Evolutionary conservation across 2,329 filamentous ascomycete species (phyloP), one percentile per base, ranked within the genome.

Genomic region (Pseudonectria buxi): DNA sequence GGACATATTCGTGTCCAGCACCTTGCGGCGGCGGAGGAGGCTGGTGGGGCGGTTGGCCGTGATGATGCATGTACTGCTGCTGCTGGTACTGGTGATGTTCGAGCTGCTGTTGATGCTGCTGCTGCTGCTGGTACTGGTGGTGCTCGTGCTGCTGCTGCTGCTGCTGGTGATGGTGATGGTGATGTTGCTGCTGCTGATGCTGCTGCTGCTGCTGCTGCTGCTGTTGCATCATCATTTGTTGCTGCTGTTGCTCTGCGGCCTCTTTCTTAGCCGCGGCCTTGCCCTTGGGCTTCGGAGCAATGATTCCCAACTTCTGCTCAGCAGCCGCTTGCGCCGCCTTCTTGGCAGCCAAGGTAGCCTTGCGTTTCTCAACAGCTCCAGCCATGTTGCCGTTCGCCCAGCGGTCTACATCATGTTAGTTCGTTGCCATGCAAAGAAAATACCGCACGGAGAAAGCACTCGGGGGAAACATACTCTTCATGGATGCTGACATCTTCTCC

Each of bases 401-500:
- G 39, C 75, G 72, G 41, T 69, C 73, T 76, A 29, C 28, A 32
- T 26, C 12, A 26, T 30, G 50, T 56, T 54, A 61, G 59, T 40
- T 30, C 13, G 32, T 37, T 39, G 41, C 40, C 15, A 27, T 10
- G 18, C 10, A 30, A 6, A 14, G 14, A 11, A 31, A 4, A 4
- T 2, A 7, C 14, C 1, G 4, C 14, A 28, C 22, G 14, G 30
- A 3, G 10, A n/a, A 18, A 14, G 32, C 24, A 37, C 14, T n/a
- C 24, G 18, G 24, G 16, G 31, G 10, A 30, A 27, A 57, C 68
- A 61, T 63, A 78, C 75, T 72, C 62, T 76, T 76, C 75, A 79
- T 79, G 3, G 74, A 78, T 13, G 68, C 68, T n/a, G 71, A 76
- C 74, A 79, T 78, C 64, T 79, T 79, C 58, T 79, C 74, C 22